phyloP scores from a whole-genome alignment of 257 asterid genomes.

The Nicotiana attenuata region DNA sequence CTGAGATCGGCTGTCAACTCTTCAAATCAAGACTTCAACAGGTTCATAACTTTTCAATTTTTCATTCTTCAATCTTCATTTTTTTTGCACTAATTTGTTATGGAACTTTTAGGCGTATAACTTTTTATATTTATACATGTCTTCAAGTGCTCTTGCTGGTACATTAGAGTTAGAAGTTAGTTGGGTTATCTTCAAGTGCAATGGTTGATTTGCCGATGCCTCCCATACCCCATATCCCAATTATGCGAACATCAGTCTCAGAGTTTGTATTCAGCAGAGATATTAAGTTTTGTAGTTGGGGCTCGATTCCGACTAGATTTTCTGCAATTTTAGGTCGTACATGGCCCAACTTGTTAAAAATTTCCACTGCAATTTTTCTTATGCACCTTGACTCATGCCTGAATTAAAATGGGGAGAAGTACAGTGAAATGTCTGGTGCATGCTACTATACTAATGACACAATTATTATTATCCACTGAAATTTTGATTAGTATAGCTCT shows the following conservation, averaged over 20 bases:
- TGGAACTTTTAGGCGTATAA: no score
- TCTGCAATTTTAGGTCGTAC: background rate
- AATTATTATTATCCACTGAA: no score
- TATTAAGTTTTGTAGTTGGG: slow-evolving; percentile 9
- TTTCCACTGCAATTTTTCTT: background rate
- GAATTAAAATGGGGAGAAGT: background rate
- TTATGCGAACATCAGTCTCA: slow-evolving; percentile 9
- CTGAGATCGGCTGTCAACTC: no score
- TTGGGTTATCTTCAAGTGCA: background rate
- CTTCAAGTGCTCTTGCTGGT: background rate
- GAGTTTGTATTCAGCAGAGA: background rate
- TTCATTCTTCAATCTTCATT: no score
- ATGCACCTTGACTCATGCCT: slow-evolving; percentile 14
- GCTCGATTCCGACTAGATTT: background rate
- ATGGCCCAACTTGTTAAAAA: slow-evolving; percentile 6
- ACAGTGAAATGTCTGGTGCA: background rate
- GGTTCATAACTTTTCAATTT: no score
- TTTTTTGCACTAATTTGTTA: no score
- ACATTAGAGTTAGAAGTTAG: background rate
- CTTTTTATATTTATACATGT: background rate
- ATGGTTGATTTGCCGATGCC: slow-evolving; percentile 23
- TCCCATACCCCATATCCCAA: slow-evolving; percentile 18
- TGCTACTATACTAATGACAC: no score
- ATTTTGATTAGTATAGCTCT: no score
- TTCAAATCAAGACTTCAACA: no score